Evolutionary conservation across 2,329 filamentous ascomycete species (phyloP).

Genomic region (Trichoderma koningiopsis): DNA sequence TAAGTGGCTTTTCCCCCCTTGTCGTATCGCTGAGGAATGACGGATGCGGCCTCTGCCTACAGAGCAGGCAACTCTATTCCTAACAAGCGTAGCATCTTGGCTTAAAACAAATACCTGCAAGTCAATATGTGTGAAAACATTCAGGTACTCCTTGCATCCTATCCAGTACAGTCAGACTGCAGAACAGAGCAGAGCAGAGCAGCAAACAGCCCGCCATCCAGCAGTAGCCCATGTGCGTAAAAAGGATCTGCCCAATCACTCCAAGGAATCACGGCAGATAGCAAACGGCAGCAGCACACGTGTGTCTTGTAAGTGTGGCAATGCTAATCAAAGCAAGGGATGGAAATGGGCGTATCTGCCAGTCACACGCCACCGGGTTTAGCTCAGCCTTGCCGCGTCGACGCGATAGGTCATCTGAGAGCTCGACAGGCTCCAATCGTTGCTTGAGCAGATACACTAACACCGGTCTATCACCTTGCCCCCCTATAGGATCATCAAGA

Average conservation of each 20-base stretch:
- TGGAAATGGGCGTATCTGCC: neutral
- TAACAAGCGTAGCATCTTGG: too few relatives aligned
- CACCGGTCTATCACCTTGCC: neutral
- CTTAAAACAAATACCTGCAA: neutral
- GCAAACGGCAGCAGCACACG: neutral
- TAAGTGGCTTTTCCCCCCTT: neutral
- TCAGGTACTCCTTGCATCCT: neutral
- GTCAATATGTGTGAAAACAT: too few relatives aligned
- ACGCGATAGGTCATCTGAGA: conserved; percentile 11
- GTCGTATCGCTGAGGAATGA: neutral
- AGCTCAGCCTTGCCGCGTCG: conserved; percentile 12
- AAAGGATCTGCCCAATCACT: neutral
- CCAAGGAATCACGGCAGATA: neutral
- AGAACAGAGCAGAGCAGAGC: neutral
- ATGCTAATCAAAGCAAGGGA: conserved; percentile 8
- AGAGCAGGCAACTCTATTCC: neutral
- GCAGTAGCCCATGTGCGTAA: neutral
- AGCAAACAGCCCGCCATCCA: neutral
- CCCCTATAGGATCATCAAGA: neutral
- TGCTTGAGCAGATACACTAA: neutral
- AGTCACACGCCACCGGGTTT: conserved; percentile 21
- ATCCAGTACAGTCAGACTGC: conserved; percentile 6
- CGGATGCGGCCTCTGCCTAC: neutral
- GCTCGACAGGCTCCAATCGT: neutral
- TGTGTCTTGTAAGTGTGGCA: neutral